Base-by-base conservation (phyloP, 2,329 filamentous ascomycete genomes). In the Lizonia empirigonia region DNA sequence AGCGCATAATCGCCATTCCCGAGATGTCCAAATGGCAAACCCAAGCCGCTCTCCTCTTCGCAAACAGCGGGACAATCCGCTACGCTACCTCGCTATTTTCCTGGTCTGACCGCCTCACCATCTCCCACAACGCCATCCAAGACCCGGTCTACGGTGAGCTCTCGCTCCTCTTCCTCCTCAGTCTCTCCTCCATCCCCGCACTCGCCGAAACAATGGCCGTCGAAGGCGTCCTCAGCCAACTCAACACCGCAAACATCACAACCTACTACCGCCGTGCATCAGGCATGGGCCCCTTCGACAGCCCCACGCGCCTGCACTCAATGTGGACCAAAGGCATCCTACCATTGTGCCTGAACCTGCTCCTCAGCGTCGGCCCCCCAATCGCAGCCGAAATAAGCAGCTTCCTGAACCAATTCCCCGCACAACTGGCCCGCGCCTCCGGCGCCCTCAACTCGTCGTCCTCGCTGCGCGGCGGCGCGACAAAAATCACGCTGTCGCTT, bases 121-220 rank as follows among this genome's bases (percentile, higher is more conserved):
- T 88, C 27, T 22, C 53, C 2, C 59, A 65, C 47, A 62, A 65
- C n/a, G 63, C 67, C 20, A 83, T 88, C 49, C 85, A 86, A 22
- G 93, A 97, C 68, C 93, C 94, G 0, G 80, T 97, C 23, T 97
- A 97, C 71, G 94, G 92, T 58, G 92, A 97, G 69, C 83, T 97
- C n/a, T 90, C 89, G 64, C 82, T 96, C 32, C 81, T 92, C 20
- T 95, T 97, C 73, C 81, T 99, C 12, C 84, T 96, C 18, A 90
- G 96, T 60, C 82, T 99, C 10, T 96, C 92, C 1, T 87, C 85
- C 12, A 81, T 97, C 12, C 88, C 89, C 0, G 75, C 84, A 15
- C 81, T 97, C 42, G 93, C 94, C 2, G 93, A 97, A 70, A 89
- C 94, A 57, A 85, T 99, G 62, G 94, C 93, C 0, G 87, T 91